Evolutionary conservation across 345 rosid species (phyloP), one percentile per base, ranked within the genome.

Genomic region (Eucalyptus guilfoylei): DNA sequence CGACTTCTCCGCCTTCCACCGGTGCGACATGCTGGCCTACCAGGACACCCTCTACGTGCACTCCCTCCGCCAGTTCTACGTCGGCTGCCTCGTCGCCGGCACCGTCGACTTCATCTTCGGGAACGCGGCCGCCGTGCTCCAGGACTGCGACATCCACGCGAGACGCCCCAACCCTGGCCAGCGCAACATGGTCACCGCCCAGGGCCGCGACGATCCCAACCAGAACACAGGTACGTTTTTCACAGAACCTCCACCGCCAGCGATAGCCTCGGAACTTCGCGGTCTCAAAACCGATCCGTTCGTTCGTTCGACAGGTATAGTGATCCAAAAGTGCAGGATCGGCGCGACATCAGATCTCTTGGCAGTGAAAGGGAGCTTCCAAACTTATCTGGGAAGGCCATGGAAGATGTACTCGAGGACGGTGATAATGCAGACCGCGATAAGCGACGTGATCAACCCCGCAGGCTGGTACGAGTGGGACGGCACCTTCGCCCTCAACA

Each of bases 1-100:
- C 1, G 98, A 96, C 69, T 90, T 93, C 14, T 93, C 96, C 4
- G 96, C 97, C 34, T 96, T 96, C 55, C 91, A 92, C 85, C 26
- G 93, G 11, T 96, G 97, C 50, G 93, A 90, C 93, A 92, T 96
- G 89, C 80, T 94, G 14, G 99, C 96, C 24, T 96, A 92, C 89
- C 99, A 96, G 83, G 99, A 96, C 94, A 95, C 97, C 26, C 97
- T 95, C 58, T 96, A 96, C 37, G 97, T 94, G 8, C 98, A 95
- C 87, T 90, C 94, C 4, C 95, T 94, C 62, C 98, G 97, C 89
- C 98, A 96, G 40, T 96, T 94, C 92, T 96, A 91, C 42, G 87
- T 90, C 19, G 42, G 62, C 67, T 96, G 99, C 95, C 5, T 90
- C 76, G 81, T 96, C 11, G 58, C 91, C 3, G 99, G 99, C 87